Evolutionary conservation across 257 asterid species (phyloP), one percentile per base, ranked within the genome.

Genomic region (Solanum chmielewskii): DNA sequence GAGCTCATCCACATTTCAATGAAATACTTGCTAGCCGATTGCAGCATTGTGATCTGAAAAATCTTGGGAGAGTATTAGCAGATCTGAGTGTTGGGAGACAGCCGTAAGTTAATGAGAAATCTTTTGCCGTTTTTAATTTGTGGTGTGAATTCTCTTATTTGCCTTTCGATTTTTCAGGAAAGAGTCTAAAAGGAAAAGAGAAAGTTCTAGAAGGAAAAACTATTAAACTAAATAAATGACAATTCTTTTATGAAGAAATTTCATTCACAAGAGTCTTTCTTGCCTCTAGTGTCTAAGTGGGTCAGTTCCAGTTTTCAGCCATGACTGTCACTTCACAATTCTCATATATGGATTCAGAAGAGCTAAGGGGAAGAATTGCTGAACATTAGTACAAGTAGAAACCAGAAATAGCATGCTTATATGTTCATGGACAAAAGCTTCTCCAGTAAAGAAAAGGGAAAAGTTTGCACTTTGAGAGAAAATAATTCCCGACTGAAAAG

Each of bases 61-160:
- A 92, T 86, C 98, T 97, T 31, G 96, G 95, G 41, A 94, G 88
- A 92, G 89, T 92, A 27, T 86, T 97, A 35, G 92, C 97, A 70
- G 99, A 92, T 88, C 88, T 90, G 75, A 97, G 98, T 87, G 93
- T 94, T 60, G 99, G 99, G 93, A 93, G 96, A 90, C 99, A 97
- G 45, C 94, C 89, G 99, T 97, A 92, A 94, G 99, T 92, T 88
- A 59, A 33, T 45, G 52, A 25, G 86, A n/a, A 41, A 81, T 49
- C 35, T 41, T 56, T 73, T 16, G 16, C 62, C 45, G 6, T 29
- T 86, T 74, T 75, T 47, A 74, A 37, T 47, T 74, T 18, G 35
- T 27, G 20, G 29, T 25, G 45, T 49, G 23, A 8, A 78, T 78
- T 18, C 41, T 29, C 66, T 78, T 45, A 5, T 27, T 78, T 45